These are phyloP conservation scores for Blastomyces silverae DNA, from an alignment of 2,329 filamentous ascomycete species.

Conservation along the genomic window DNA sequence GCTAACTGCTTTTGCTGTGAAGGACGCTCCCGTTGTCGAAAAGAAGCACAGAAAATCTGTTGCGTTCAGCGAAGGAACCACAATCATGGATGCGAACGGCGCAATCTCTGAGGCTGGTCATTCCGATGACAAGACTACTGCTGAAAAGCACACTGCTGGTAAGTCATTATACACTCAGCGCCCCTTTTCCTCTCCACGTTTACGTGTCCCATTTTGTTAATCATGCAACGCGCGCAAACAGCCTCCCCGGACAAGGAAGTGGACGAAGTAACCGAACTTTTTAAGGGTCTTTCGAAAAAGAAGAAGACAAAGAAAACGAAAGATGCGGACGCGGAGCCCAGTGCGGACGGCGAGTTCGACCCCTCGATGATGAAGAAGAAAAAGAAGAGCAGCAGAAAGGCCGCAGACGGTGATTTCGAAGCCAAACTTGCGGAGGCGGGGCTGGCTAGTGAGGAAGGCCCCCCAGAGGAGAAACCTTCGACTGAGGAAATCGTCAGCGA, in stretches of 20 bases:
- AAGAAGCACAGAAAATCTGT: constrained; percentile 81
- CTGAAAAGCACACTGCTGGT: constrained; percentile 69
- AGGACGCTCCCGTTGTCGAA: constrained; percentile 35
- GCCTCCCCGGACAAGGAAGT: constrained; percentile 48
- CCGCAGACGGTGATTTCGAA: constrained; percentile 58
- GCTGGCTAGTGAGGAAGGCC: constrained; percentile 53
- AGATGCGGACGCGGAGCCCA: constrained; percentile 49
- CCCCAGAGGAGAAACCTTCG: constrained; percentile 51
- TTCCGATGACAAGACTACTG: constrained; percentile 71
- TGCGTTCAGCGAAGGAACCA: constrained; percentile 79
- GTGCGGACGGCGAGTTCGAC: constrained; percentile 57
- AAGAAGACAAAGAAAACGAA: constrained; percentile 60
- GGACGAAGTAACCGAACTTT: constrained; percentile 60
- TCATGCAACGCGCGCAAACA: constrained; percentile 47
- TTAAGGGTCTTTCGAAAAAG: constrained; percentile 66
- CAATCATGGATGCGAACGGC: constrained; percentile 85
- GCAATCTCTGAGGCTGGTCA: constrained; percentile 65
- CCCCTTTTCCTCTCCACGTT: not conserved
- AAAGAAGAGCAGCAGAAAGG: constrained; percentile 55
- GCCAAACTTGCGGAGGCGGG: constrained; percentile 58
- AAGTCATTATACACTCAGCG: constrained; percentile 33
- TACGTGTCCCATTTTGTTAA: constrained; percentile 32
- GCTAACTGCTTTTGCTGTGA: constrained; percentile 25
- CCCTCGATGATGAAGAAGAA: constrained; percentile 76
- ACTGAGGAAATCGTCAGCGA: constrained; percentile 56